A percentile compares a stretch with the other conserved stretches of the same genome.
These are phyloP conservation scores for Inga oerstediana DNA, from an alignment of 306 rosid genomes.

Conservation along the genomic window DNA sequence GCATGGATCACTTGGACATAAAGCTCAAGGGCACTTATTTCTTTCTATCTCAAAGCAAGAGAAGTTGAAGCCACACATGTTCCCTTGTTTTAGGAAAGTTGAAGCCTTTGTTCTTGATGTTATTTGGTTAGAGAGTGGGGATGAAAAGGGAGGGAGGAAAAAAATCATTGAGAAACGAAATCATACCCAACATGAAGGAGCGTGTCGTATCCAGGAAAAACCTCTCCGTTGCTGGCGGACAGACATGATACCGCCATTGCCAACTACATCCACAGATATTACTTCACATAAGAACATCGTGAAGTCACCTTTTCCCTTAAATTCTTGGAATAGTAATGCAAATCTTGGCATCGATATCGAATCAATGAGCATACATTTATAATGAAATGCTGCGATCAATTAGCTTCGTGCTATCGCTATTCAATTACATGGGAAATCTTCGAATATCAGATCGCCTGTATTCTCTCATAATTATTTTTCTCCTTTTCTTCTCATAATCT, in stretches of 20 bases:
- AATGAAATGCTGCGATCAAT: neutral
- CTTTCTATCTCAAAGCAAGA: neutral
- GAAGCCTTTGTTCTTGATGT: neutral
- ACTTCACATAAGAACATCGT: conserved; percentile 33
- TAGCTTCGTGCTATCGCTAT: conserved; percentile 3
- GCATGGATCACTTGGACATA: conserved; percentile 22
- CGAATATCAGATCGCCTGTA: neutral
- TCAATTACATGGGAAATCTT: neutral
- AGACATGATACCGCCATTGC: conserved; percentile 66
- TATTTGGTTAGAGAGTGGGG: neutral
- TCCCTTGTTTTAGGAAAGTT: neutral
- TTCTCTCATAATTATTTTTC: too few species aligned
- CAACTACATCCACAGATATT: conserved; percentile 61
- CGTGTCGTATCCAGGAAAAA: conserved; percentile 79
- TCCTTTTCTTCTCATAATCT: too few species aligned
- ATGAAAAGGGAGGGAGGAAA: neutral
- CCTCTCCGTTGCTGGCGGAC: conserved; percentile 80
- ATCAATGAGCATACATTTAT: neutral
- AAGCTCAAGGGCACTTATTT: neutral
- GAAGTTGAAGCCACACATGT: neutral
- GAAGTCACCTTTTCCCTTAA: conserved; percentile 15
- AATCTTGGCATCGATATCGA: neutral
- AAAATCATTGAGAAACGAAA: neutral
- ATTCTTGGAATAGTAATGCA: neutral
- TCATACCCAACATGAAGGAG: conserved; percentile 92